These are phyloP conservation scores for Rhinocladiella mackenziei DNA, from an alignment of 2,329 filamentous ascomycete species.

Conservation along the genomic window DNA sequence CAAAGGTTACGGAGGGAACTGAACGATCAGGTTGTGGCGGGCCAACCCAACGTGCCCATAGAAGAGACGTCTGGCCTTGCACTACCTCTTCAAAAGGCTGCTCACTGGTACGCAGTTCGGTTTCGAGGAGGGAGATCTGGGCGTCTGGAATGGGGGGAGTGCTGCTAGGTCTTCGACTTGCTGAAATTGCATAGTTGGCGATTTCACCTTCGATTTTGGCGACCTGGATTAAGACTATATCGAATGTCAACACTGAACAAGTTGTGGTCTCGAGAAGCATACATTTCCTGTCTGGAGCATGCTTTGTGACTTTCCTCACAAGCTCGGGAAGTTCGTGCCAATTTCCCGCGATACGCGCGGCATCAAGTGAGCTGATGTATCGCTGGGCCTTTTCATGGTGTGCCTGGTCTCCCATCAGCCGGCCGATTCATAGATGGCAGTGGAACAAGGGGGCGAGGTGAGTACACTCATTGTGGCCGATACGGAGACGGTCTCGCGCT, in stretches of 20 bases:
- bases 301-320: slow-evolving; percentile 88
- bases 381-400: slow-evolving; percentile 69
- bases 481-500: background rate
- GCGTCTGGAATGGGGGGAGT: slow-evolving; percentile 25
- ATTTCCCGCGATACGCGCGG: slow-evolving; percentile 78
- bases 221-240: slow-evolving; percentile 62
- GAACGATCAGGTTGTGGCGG: slow-evolving; percentile 22
- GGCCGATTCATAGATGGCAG: background rate
- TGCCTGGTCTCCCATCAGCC: slow-evolving; percentile 34
- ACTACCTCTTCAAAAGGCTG: slow-evolving; percentile 54
- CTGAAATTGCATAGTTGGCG: slow-evolving; percentile 48
- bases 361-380: slow-evolving; percentile 79
- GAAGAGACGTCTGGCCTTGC: slow-evolving; percentile 77
- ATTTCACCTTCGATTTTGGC: slow-evolving; percentile 67
- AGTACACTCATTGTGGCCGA: slow-evolving; percentile 30
- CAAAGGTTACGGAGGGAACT: slow-evolving; percentile 6
- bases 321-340: slow-evolving; percentile 86
- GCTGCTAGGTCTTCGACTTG: slow-evolving; percentile 30
- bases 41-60: slow-evolving; percentile 48
- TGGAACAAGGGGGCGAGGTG: slow-evolving; percentile 4
- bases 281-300: slow-evolving; percentile 83
- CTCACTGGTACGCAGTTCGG: slow-evolving; percentile 12
- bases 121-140: slow-evolving; percentile 33
- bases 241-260: slow-evolving; percentile 8
- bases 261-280: slow-evolving; percentile 34